These are phyloP conservation scores for Kandelia obovata DNA, from an alignment of 345 rosid species.

Conservation along the genomic window DNA sequence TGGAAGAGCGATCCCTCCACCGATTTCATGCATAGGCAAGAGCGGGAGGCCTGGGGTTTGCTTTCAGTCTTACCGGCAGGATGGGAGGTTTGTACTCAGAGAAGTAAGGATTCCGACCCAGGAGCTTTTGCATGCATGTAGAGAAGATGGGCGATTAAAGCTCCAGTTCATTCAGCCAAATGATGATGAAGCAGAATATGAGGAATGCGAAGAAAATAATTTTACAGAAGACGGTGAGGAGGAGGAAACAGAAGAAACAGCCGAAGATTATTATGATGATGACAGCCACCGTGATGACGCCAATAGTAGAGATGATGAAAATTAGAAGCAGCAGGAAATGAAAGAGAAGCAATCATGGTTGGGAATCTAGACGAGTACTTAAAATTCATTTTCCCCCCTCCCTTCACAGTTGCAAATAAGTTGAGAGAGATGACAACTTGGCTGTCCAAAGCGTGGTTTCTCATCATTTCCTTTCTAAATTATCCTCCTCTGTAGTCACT, in stretches of 20 bases:
- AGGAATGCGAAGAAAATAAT: conserved; percentile 11
- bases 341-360: neutral
- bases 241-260: conserved; percentile 5
- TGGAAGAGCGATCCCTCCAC: conserved; percentile 62
- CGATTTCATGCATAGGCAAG: conserved; percentile 62
- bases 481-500: neutral
- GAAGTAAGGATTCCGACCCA: conserved; percentile 66
- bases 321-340: neutral
- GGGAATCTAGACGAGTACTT: neutral
- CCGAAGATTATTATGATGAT: neutral
- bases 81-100: conserved; percentile 77
- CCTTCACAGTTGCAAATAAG: neutral
- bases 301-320: neutral
- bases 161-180: conserved; percentile 62
- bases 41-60: conserved; percentile 64
- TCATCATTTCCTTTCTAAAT: neutral
- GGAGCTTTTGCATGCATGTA: conserved; percentile 67
- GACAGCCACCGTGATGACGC: too few species aligned
- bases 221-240: conserved; percentile 14
- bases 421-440: neutral
- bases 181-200: conserved; percentile 33
- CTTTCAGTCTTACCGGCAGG: conserved; percentile 70
- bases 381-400: neutral
- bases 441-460: too few species aligned
- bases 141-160: conserved; percentile 75